A percentile compares a stretch with the other conserved stretches of the same genome.
phyloP scores from a whole-genome alignment of 2,329 filamentous ascomycete genomes.

The Botrytis fragariae region DNA sequence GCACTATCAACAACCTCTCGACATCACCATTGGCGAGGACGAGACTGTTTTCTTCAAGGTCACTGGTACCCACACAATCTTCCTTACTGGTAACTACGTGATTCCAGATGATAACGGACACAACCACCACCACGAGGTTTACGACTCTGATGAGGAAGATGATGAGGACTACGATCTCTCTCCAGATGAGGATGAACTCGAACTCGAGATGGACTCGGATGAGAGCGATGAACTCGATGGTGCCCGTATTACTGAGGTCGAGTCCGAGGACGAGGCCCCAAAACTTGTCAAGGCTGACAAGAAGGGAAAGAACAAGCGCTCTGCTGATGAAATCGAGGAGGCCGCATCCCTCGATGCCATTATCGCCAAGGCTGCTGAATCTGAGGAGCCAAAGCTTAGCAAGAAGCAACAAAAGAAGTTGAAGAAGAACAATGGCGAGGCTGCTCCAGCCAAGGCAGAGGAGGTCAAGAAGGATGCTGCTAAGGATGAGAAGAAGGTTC shows the following conservation, averaged over 20 bases:
- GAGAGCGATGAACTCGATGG: conserved; percentile 77
- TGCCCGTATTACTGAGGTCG: conserved; percentile 80
- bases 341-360: conserved; percentile 73
- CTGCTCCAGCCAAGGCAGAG: conserved; percentile 60
- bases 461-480: conserved; percentile 53
- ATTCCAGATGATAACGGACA: conserved; percentile 60
- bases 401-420: conserved; percentile 99
- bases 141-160: conserved; percentile 60
- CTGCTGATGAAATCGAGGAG: conserved; percentile 68
- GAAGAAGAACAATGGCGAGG: conserved; percentile 96
- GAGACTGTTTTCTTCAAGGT: conserved; percentile 93
- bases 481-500: conserved; percentile 74
- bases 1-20: conserved; percentile 93
- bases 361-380: conserved; percentile 66
- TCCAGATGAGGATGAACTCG: conserved; percentile 75
- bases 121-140: conserved; percentile 56
- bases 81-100: conserved; percentile 95
- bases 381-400: conserved; percentile 71
- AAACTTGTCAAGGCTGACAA: conserved; percentile 50
- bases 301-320: conserved; percentile 86
- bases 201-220: conserved; percentile 51
- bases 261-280: conserved; percentile 71
- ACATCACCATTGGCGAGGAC: conserved; percentile 85
- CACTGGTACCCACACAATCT: conserved; percentile 83
- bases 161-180: conserved; percentile 79